A percentile compares a stretch with the other conserved stretches of the same genome.
Conservation (phyloP, 2,329 filamentous ascomycete species). For the Pseudomassariella vexata region DNA sequence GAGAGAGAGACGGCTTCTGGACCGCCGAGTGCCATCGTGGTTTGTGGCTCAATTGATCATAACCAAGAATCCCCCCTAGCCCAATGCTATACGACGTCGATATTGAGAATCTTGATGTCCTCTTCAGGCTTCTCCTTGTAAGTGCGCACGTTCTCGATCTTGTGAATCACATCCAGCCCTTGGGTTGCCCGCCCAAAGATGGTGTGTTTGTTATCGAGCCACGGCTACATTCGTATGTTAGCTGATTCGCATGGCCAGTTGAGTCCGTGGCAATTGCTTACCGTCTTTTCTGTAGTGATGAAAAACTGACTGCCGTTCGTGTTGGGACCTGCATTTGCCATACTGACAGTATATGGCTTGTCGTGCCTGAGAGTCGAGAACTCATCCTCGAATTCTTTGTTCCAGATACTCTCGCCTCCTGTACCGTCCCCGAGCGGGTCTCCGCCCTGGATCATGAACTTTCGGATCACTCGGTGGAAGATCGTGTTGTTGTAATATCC, state of each 20-base stretch:
- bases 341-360: conserved; percentile 91
- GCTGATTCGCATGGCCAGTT: conserved; percentile 10
- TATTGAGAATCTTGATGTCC: conserved; percentile 95
- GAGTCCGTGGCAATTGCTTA: conserved; percentile 34
- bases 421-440: conserved; percentile 86
- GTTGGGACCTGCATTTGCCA: conserved; percentile 95
- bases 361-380: conserved; percentile 89
- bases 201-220: conserved; percentile 94
- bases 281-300: conserved; percentile 94
- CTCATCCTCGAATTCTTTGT: conserved; percentile 87
- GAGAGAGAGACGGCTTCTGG: too few relatives aligned
- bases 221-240: conserved; percentile 51
- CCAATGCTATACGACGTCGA: conserved; percentile 55
- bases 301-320: conserved; percentile 98
- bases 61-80: too few relatives aligned
- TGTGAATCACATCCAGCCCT: conserved; percentile 89
- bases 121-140: conserved; percentile 91
- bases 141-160: conserved; percentile 86
- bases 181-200: conserved; percentile 89
- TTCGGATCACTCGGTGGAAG: conserved; percentile 93
- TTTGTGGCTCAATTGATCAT: too few relatives aligned
- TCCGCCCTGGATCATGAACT: conserved; percentile 94
- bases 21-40: too few relatives aligned
- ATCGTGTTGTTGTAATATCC: conserved; percentile 98
- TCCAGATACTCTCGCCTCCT: conserved; percentile 88